Base-by-base conservation (phyloP, 768 basidiomycete species). In the Pleurotus salmoneostramineus region DNA sequence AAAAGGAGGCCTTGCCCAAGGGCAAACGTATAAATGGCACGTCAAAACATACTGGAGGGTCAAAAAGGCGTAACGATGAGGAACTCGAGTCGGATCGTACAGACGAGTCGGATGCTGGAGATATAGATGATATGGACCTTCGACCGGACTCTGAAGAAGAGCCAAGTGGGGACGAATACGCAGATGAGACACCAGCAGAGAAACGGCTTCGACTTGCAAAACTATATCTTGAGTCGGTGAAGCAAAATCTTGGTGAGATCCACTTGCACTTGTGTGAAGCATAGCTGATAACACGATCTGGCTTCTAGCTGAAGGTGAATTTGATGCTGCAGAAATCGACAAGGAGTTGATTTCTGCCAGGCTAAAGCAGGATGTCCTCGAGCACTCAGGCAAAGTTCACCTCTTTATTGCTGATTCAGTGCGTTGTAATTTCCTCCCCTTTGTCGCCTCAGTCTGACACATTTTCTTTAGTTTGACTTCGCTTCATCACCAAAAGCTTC, bases 281-380 rank as follows among this genome's bases (percentile, higher is more conserved):
- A 47, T 12, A 45, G 43, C 37, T 17, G 5, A 48, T 17, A 45
- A 12, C 61, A 32, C 17, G 21, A 15, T 34, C 3, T 10, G 52
- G 8, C 15, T 51, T 31, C 50, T 60, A 84, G 93, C 87, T 58
- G 95, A 95, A 27, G 92, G 90, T 35, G 94, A 94, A 61, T 95
- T 87, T 61, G 96, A 99, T 68, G 97, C 97, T 4, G 95, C 92
- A 1, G 95, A 98, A 64, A 87, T 98, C 31, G 97, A 99, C 77
- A 83, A 84, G 64, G 96, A 98, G 62, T 78, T 98, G 61, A 91
- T 99, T 60, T 91, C 91, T 45, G 81, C 94, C 15, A 79, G 97
- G 56, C 77, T 99, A 61, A 93, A 94, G 69, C 87, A 94, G 69
- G 96, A 98, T 74, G 94, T 96, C 4, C 71, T 94, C 48, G 89